Base-by-base conservation (phyloP, 306 rosid species). In the Psophocarpus tetragonolobus region DNA sequence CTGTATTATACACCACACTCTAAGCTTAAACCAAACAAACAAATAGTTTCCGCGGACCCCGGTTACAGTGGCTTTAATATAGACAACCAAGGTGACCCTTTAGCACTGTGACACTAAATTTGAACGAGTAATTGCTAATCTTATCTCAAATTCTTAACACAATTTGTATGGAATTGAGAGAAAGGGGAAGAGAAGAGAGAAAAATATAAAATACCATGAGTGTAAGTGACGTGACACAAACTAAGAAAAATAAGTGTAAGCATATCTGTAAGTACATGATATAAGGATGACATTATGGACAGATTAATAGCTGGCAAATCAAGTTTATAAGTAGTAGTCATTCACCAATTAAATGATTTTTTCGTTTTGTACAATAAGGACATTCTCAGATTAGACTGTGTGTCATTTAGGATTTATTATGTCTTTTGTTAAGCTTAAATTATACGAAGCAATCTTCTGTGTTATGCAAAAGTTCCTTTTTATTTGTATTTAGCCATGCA, bases 1-100 rank as follows among this genome's bases (percentile, higher is more conserved):
- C 15, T 35, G 8, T 44, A 10, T 50, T 73, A 48, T 67, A 41
- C 74, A 62, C 77, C 88, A 77, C 75, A 64, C 65, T 76, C 35
- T 33, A 58, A 44, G 74, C 60, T 23, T 39, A 82, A 75, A 69
- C 77, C 62, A 69, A 64, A 45, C 33, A 13, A 44, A 24, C 6
- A 70, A 61, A 13, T 41, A 54, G 87, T 45, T 67, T 51, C 53
- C 5, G 41, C 65, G 56, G 81, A 81, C 84, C 84, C 88, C 85
- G 58, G 14, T 23, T 5, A 65, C 44, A 41, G 47, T 80, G 77
- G 56, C 63, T 57, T 58, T 68, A 20, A 20, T 14, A 32, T 10
- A 13, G 61, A 54, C 70, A 18, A 18, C 15, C 5, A 6, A 72
- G n/a, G 53, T 42, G n/a, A n/a, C 77, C 79, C 78, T 42, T 3